Base-by-base conservation (phyloP, 306 rosid genomes). In the Crataegus laevigata region DNA sequence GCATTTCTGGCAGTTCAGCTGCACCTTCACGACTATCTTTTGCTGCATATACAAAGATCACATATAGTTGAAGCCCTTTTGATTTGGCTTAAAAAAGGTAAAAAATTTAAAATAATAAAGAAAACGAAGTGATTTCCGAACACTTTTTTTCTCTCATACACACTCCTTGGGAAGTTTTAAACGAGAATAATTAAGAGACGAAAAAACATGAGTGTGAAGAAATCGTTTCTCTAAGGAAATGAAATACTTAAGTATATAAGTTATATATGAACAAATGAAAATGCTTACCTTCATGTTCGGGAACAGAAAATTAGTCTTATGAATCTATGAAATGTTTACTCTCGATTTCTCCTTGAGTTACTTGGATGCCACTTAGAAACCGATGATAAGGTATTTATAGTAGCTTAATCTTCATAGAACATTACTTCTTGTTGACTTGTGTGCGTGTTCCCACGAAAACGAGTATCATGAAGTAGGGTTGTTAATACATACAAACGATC, bases 11-110 rank as follows among this genome's bases (percentile, higher is more conserved):
- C 69, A 58, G 34, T 24, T 4, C 67, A 76, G 0, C 5, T n/a
- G 28, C 32, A 81, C 87, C 80, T 74, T 81, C 34, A 83, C 24
- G 10, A 81, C 78, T 6, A 86, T 81, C 67, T 83, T 83, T 66
- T 66, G 71, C 71, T 66, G 71, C 71, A 21, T 26, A 60, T 2
- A 60, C 3, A 60, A 24, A 2, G 19, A 60, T 60, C 34, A 60
- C 1, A 60, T 26, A 2, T 5, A 59, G 10, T 11, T 60, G 26
- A 57, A 57, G 29, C 29, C 62, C 4, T 1, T 57, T 24, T 11
- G 3, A 58, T 54, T 10, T 58, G 15, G 28, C 17, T 22, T 9
- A 0, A 22, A 3, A 10, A 4, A 58, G 6, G 3, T 58, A 15
- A 58, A 58, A 47, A 0, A 0, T 47, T 58, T 12, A 25, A 58